A percentile compares a stretch with the other conserved stretches of the same genome.
Conservation (phyloP, 805 yeast species). For the Brettanomyces custersianus region DNA sequence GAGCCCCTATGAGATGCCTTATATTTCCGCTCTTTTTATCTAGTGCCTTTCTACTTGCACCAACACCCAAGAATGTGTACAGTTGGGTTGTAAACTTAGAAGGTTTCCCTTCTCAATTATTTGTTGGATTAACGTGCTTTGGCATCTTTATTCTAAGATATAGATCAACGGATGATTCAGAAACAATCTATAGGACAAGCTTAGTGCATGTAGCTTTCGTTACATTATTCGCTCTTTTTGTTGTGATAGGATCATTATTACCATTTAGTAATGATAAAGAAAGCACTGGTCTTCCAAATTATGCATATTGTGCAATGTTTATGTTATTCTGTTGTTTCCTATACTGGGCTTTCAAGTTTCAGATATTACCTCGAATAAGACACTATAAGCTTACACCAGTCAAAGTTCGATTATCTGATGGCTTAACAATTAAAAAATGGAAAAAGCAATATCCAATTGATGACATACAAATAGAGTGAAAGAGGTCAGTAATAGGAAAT, state of each 20-base stretch:
- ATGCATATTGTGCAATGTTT: constrained; percentile 36
- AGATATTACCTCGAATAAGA: constrained; percentile 35
- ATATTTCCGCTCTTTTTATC: constrained; percentile 34
- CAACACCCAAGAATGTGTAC: constrained; percentile 40
- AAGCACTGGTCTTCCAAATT: constrained; percentile 34
- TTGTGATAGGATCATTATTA: constrained; percentile 42
- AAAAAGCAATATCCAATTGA: constrained; percentile 23
- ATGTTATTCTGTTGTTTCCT: constrained; percentile 34
- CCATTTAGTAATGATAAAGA: constrained; percentile 29
- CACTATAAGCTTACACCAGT: constrained; percentile 29
- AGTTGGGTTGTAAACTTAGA: constrained; percentile 44
- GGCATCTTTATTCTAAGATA: constrained; percentile 51
- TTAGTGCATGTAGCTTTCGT: constrained; percentile 38
- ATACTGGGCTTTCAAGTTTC: constrained; percentile 51
- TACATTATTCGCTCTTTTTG: constrained; percentile 35
- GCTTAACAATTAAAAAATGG: constrained; percentile 52
- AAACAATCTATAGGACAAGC: constrained; percentile 45
- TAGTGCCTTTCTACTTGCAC: constrained; percentile 31
- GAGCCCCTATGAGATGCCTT: constrained; percentile 35
- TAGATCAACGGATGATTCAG: constrained; percentile 35
- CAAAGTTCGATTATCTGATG: constrained; percentile 41
- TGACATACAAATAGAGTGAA: too few relatives aligned
- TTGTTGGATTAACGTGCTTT: constrained; percentile 41
- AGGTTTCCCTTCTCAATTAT: constrained; percentile 41
- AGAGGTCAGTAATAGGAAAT: too few relatives aligned